phyloP scores from a whole-genome alignment of 1,284 basidiomycete species.

The Cystobasidium slooffiae region DNA sequence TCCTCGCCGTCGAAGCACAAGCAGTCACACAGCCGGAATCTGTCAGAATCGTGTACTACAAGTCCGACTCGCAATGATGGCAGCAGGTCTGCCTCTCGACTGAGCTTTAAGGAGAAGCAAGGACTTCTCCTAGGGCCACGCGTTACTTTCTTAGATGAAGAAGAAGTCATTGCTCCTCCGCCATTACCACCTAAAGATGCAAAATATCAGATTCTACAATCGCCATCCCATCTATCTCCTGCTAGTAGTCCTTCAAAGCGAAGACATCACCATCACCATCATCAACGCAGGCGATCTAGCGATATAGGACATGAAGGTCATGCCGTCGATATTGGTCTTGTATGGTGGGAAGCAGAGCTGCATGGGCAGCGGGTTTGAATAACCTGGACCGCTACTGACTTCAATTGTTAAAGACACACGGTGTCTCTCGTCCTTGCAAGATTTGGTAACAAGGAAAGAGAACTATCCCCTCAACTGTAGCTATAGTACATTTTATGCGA shows the following conservation, averaged over 20 bases:
- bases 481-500: no score
- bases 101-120: constrained; percentile 1
- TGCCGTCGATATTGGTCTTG: constrained; percentile 32
- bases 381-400: no score
- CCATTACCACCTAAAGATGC: constrained; percentile 19
- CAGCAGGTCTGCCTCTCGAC: background rate
- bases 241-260: constrained; percentile 3
- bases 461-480: no score
- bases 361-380: constrained; percentile 17
- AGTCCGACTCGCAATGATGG: constrained; percentile 1
- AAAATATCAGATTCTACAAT: background rate
- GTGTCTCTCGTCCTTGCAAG: no score
- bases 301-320: background rate
- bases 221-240: background rate
- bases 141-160: constrained; percentile 39
- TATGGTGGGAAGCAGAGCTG: constrained; percentile 36
- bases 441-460: no score
- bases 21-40: background rate
- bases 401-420: no score
- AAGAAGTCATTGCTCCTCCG: constrained; percentile 7
- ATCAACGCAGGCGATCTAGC: background rate
- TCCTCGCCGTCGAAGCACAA: background rate
- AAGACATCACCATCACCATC: constrained; percentile 25
- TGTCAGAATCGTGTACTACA: background rate
- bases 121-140: constrained; percentile 12